A percentile compares a stretch with the other conserved stretches of the same genome.
Evolutionary conservation across 176 grass and related monocot species (phyloP).

Genomic region (Triticum dicoccoides): DNA sequence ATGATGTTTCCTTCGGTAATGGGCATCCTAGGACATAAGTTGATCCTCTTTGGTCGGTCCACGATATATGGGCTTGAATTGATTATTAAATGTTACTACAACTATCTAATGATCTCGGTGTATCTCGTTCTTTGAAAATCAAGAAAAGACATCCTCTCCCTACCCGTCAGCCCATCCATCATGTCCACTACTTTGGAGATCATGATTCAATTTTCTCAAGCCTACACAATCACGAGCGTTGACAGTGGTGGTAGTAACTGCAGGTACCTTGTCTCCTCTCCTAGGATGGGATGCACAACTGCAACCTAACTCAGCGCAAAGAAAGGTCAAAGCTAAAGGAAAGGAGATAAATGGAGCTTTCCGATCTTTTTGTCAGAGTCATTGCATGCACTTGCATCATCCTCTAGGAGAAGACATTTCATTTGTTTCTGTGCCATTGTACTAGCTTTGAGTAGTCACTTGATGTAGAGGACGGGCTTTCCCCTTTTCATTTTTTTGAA

Average conservation of each 20-base stretch:
- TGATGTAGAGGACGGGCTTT: too few relatives aligned
- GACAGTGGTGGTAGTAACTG: background rate
- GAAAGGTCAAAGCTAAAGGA: background rate
- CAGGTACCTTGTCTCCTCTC: slow-evolving; percentile 29
- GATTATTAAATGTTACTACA: slow-evolving; percentile 16
- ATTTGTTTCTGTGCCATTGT: too few relatives aligned
- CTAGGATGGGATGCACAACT: background rate
- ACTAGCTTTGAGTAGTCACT: too few relatives aligned
- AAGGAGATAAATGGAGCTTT: too few relatives aligned
- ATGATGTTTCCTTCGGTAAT: too few relatives aligned
- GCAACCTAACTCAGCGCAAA: background rate
- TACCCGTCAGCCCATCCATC: background rate
- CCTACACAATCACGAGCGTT: background rate
- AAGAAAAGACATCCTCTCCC: slow-evolving; percentile 26
- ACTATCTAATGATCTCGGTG: background rate
- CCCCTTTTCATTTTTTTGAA: too few relatives aligned
- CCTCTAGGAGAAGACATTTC: too few relatives aligned
- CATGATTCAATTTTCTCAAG: background rate
- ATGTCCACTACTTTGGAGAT: background rate
- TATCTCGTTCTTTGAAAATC: slow-evolving; percentile 25
- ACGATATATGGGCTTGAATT: background rate
- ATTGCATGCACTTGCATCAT: too few relatives aligned
- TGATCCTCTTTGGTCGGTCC: too few relatives aligned
- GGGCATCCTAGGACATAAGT: too few relatives aligned
- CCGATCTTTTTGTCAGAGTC: too few relatives aligned